phyloP scores from a whole-genome alignment of 225 moss, liverwort and hornwort species.

The Pseudoscleropodium purum region DNA sequence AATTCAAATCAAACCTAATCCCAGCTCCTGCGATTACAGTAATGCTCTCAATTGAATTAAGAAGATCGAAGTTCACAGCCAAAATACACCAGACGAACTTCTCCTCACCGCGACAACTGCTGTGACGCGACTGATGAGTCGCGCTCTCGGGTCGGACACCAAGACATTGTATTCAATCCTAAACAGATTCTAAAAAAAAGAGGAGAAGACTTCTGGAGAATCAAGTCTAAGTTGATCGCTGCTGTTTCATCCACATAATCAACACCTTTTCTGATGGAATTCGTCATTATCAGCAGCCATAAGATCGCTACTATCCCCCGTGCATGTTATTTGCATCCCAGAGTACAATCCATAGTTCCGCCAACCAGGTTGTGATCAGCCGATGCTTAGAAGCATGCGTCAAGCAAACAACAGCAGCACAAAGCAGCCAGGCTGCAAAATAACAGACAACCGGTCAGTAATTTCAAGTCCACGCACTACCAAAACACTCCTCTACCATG shows the following conservation, averaged over 20 bases:
- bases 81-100: background rate
- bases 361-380: background rate
- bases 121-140: background rate
- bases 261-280: background rate
- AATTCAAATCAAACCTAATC: background rate
- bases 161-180: background rate
- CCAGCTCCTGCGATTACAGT: background rate
- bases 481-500: background rate
- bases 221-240: background rate
- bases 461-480: background rate
- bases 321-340: background rate
- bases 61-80: background rate
- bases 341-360: background rate
- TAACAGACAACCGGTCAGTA: background rate
- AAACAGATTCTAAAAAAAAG: background rate
- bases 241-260: background rate
- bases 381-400: conserved; percentile 25
- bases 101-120: background rate
- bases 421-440: conserved; percentile 33
- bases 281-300: background rate
- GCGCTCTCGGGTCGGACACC: background rate
- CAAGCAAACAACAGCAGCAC: conserved; percentile 47
- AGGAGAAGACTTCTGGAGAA: background rate
- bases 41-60: background rate
- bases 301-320: background rate